Evolutionary conservation across 1,284 basidiomycete species (phyloP), one percentile per base, ranked within the genome.

Genomic region (Ceraceosorus bombacis): DNA sequence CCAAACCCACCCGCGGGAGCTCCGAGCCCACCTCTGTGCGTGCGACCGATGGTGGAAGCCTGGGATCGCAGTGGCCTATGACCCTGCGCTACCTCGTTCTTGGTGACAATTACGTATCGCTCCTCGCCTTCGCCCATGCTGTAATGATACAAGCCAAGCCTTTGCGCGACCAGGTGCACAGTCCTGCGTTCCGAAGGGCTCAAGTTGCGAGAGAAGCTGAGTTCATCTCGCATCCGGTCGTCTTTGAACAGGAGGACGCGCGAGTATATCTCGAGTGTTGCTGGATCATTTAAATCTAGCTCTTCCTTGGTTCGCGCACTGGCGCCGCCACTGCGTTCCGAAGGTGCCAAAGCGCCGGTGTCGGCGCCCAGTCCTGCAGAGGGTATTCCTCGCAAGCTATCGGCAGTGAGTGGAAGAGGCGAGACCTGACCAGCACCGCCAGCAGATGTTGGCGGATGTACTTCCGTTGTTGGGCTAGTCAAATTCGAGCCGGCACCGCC

Each of bases 241-340:
- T 96, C 93, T 80, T 95, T 96, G 86, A 99, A 99, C 49, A 97
- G 83, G 52, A 97, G 81, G 59, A 97, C 90, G 67, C 93, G 85
- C 59, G 94, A 97, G 78, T 97, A 98, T 70, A 99, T 95, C 78
- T 97, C 92, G 66, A 98, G 82, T 7, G 92, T 94, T 41, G 87
- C 86, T 1, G 93, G 87, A 78, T 99, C 94, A 75, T 98, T 97
- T 71, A 98, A 82, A 79, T 99, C 94, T 58, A 98, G 83, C 77
- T 89, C 88, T 71, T 57, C 46, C 15, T 15, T 51, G 49, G n/a
- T 38, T 36, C 27, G 51, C 51, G 51, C 10, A 36, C 51, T 52
- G 1, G 17, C 8, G 6, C 13, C 51, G 13, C 15, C 51, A 7
- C 51, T 46, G 43, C 9, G 10, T 15, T 46, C 43, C 43, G 43